Percentiles rank a stretch among this genome's conserved stretches.
Conservation (phyloP, 306 rosid species). For the Luffa acutangula region DNA sequence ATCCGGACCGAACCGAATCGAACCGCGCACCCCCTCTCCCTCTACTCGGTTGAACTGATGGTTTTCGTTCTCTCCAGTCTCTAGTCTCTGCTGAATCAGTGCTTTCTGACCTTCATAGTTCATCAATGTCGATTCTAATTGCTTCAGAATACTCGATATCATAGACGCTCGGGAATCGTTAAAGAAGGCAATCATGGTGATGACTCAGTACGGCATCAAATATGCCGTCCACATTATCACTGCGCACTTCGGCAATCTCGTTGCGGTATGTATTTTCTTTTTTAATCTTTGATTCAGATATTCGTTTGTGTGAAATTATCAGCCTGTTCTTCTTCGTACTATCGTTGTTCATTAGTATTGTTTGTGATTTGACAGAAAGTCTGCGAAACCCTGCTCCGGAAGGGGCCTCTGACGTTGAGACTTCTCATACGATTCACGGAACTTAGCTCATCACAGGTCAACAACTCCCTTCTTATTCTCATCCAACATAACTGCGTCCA, state of each 20-base stretch:
- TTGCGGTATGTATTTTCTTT: slow-evolving; percentile 35
- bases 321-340: background rate
- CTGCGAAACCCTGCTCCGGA: slow-evolving; percentile 47
- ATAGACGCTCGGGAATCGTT: background rate
- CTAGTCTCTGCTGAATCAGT: background rate
- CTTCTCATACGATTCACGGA: slow-evolving; percentile 43
- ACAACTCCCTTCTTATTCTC: slow-evolving; percentile 69
- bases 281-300: background rate
- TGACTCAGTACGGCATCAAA: slow-evolving; percentile 48
- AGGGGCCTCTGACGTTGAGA: slow-evolving; percentile 42
- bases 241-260: slow-evolving; percentile 74
- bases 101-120: background rate
- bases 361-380: slow-evolving; percentile 44
- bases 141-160: background rate
- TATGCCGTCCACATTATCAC: slow-evolving; percentile 59
- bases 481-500: slow-evolving; percentile 88
- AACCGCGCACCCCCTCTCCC: no score
- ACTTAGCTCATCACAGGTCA: slow-evolving; percentile 50
- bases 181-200: slow-evolving; percentile 17
- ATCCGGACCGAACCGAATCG: no score
- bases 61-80: background rate
- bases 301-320: background rate
- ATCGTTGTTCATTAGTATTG: background rate
- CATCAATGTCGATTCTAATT: background rate
- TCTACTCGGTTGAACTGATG: background rate